Percentiles rank a stretch among this genome's conserved stretches.
Conservation (phyloP, 2,329 filamentous ascomycete species). For the Didymella pomorum region DNA sequence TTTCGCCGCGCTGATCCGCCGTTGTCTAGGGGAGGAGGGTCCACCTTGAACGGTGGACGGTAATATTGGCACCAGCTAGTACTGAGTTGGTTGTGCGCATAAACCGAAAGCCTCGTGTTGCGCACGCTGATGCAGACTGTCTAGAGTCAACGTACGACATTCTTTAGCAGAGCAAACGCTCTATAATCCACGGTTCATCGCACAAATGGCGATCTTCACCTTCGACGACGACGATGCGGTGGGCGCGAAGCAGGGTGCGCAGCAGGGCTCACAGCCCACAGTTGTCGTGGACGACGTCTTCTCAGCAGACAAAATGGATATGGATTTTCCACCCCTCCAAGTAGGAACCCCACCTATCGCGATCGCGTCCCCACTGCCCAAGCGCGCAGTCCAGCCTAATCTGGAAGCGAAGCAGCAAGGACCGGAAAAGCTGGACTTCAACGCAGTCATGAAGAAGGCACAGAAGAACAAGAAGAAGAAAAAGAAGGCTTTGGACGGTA, state of each 20-base stretch:
- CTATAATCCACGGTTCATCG: conserved; percentile 19
- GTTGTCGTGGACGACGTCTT: conserved; percentile 30
- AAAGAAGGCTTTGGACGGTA: conserved; percentile 43
- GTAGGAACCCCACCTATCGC: conserved; percentile 50
- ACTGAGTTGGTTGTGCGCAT: conserved; percentile 39
- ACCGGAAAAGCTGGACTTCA: conserved; percentile 50
- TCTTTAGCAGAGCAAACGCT: conserved; percentile 20
- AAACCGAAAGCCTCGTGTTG: conserved; percentile 20
- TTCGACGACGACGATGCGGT: conserved; percentile 48
- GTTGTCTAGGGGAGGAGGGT: conserved; percentile 58
- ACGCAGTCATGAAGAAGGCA: conserved; percentile 48
- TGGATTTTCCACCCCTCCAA: conserved; percentile 33
- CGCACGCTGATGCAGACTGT: conserved; percentile 37
- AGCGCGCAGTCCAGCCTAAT: conserved; percentile 36
- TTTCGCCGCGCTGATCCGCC: conserved; percentile 56
- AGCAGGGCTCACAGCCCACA: conserved; percentile 15
- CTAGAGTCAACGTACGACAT: conserved; percentile 29
- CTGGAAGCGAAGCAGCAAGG: conserved; percentile 35
- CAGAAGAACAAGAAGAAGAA: conserved; percentile 52
- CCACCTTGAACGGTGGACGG: conserved; percentile 64
- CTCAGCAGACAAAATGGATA: conserved; percentile 35
- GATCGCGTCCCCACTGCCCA: conserved; percentile 45
- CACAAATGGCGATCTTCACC: conserved; percentile 45
- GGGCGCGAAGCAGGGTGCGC: conserved; percentile 27
- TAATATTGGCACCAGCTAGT: conserved; percentile 46